Evolutionary conservation across 305 asterid species (phyloP).

Genomic region (Andrographis paniculata): DNA sequence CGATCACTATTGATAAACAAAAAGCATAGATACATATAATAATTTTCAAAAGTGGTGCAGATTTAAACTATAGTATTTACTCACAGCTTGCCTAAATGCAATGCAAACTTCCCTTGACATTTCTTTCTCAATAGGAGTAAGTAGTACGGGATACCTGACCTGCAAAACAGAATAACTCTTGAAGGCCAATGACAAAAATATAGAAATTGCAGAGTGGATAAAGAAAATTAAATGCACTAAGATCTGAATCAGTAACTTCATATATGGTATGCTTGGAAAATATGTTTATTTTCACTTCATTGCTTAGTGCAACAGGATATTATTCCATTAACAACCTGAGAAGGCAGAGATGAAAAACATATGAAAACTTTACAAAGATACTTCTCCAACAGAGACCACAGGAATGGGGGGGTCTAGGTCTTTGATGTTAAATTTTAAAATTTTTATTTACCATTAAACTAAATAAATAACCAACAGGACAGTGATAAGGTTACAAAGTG

Average conservation of each 20-base stretch:
- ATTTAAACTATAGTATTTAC: constrained; percentile 21
- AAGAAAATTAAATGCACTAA: constrained; percentile 7
- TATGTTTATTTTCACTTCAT: background rate
- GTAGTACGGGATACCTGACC: constrained; percentile 95
- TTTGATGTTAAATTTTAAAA: background rate
- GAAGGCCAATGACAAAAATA: constrained; percentile 4
- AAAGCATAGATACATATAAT: no score
- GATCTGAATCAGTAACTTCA: background rate
- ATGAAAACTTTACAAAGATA: background rate
- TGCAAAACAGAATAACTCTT: constrained; percentile 22
- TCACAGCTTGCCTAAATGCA: constrained; percentile 91
- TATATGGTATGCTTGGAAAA: no score
- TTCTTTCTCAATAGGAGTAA: constrained; percentile 90
- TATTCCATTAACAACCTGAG: background rate
- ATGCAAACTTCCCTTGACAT: constrained; percentile 95
- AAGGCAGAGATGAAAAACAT: no score
- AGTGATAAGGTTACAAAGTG: background rate
- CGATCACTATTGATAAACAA: no score
- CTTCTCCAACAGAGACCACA: background rate
- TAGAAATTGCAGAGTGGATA: background rate
- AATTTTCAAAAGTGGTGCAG: constrained; percentile 1
- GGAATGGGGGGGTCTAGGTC: no score
- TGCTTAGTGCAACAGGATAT: background rate
- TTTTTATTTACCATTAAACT: background rate
- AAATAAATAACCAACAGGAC: background rate